These are phyloP conservation scores for Fragilariopsis cylindrus DNA, from an alignment of 108 stramenopile genomes.

Conservation along the genomic window DNA sequence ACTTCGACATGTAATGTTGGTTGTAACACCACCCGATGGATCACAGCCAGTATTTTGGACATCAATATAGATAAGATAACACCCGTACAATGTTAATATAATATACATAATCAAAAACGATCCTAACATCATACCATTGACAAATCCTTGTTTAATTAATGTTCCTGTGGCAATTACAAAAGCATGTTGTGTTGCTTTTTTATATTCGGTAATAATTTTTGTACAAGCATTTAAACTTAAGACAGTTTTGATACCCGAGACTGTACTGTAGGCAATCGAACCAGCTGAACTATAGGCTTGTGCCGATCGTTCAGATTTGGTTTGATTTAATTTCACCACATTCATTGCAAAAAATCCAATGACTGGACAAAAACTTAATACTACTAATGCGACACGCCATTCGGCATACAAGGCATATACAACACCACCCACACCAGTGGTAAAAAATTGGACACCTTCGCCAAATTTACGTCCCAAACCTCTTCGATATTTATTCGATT, in stretches of 20 bases:
- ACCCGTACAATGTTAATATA: slow-evolving; percentile 66
- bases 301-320: slow-evolving; percentile 18
- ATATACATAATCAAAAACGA: slow-evolving; percentile 58
- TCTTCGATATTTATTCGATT: slow-evolving; percentile 38
- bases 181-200: slow-evolving; percentile 60
- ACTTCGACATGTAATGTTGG: slow-evolving; percentile 39
- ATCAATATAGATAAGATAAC: slow-evolving; percentile 58
- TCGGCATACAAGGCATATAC: slow-evolving; percentile 52
- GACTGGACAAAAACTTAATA: slow-evolving; percentile 53
- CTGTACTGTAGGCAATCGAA: slow-evolving; percentile 51
- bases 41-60: slow-evolving; percentile 61
- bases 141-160: slow-evolving; percentile 51
- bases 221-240: slow-evolving; percentile 52
- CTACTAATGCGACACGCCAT: slow-evolving; percentile 68
- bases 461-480: slow-evolving; percentile 72
- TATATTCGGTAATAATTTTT: slow-evolving; percentile 46
- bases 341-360: slow-evolving; percentile 42
- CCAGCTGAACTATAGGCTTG: slow-evolving; percentile 56
- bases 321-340: slow-evolving; percentile 62
- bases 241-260: slow-evolving; percentile 59
- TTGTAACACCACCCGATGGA: slow-evolving; percentile 47
- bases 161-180: slow-evolving; percentile 38
- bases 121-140: slow-evolving; percentile 68
- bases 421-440: slow-evolving; percentile 59
- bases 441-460: slow-evolving; percentile 71